Evolutionary conservation across 352 stramenopile species (phyloP), one percentile per base, ranked within the genome.

Genomic region (Phytopythium boreale): DNA sequence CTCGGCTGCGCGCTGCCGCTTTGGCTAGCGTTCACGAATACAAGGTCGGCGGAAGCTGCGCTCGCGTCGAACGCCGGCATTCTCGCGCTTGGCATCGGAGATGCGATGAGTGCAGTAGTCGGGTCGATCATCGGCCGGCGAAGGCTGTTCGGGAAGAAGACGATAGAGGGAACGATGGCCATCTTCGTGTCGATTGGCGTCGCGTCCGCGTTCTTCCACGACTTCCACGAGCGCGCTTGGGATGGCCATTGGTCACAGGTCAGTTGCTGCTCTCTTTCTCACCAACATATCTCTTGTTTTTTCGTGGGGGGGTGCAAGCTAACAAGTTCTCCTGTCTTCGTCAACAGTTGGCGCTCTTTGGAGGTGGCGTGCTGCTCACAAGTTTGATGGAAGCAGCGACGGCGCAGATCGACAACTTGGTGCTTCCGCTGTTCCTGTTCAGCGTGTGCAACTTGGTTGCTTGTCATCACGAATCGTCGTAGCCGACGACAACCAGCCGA

Each of bases 341-440:
- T 26, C 26, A 22, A 22, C 44, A 88, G 76, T 22, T 75, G 29
- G 8, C 63, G 17, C 22, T 76, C 24, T 64, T 88, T 8, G 10
- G 74, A 5, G 22, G 43, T 8, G 75, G 68, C 19, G 57, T 77
- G 9, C 41, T 86, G 10, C 71, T 91, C 53, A 93, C 84, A 24
- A 89, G 68, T 43, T 49, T 89, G 1, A 71, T 93, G 24, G 86
- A 95, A 41, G 84, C 80, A 0, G 71, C 79, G 15, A 92, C 86
- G 17, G 69, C 79, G 10, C 86, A 93, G 62, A 95, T 95, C 63
- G 86, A 95, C 71, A 95, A 95, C 67, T 72, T 93, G 56, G 83
- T 93, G 27, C 72, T 95, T 5, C 85, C 86, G 36, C 76, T 95
- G 11, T 89, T 82, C 63, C 80, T 89, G 29, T 89, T 80, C 53